These are phyloP conservation scores for Calocybe gangraenosa DNA, from an alignment of 768 basidiomycete genomes.

Conservation along the genomic window DNA sequence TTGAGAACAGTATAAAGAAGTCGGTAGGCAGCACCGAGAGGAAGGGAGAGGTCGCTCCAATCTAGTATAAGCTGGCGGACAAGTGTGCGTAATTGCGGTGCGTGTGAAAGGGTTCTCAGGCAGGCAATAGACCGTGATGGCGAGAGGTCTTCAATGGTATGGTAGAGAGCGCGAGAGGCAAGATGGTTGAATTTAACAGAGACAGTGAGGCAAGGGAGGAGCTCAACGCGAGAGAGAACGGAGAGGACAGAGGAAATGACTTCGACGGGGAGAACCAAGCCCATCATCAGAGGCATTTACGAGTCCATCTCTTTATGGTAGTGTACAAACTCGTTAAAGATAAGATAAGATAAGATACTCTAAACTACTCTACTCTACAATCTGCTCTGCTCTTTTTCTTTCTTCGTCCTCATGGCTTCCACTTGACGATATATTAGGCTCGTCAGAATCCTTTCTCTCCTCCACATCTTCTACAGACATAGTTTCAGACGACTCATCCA, in stretches of 20 bases:
- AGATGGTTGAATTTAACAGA: conserved; percentile 26
- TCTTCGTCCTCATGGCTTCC: no score
- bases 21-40: conserved; percentile 45
- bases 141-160: conserved; percentile 28
- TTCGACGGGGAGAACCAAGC: conserved; percentile 27
- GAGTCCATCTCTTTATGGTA: no score
- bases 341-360: no score
- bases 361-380: no score
- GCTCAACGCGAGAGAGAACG: conserved; percentile 16
- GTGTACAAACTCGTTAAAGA: no score
- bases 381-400: no score
- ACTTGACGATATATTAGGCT: no score
- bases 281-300: no score
- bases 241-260: conserved; percentile 26
- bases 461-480: background rate
- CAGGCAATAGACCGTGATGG: conserved; percentile 30
- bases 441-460: no score
- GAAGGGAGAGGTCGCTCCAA: conserved; percentile 23
- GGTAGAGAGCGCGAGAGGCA: conserved; percentile 26
- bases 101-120: conserved; percentile 35
- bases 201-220: conserved; percentile 18
- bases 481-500: background rate
- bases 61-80: conserved; percentile 47
- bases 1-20: conserved; percentile 44
- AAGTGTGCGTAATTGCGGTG: conserved; percentile 29